Evolutionary conservation across 148 eudicot species (phyloP), one percentile per base, ranked within the genome.

Genomic region (Vaccinium vitisidaea): DNA sequence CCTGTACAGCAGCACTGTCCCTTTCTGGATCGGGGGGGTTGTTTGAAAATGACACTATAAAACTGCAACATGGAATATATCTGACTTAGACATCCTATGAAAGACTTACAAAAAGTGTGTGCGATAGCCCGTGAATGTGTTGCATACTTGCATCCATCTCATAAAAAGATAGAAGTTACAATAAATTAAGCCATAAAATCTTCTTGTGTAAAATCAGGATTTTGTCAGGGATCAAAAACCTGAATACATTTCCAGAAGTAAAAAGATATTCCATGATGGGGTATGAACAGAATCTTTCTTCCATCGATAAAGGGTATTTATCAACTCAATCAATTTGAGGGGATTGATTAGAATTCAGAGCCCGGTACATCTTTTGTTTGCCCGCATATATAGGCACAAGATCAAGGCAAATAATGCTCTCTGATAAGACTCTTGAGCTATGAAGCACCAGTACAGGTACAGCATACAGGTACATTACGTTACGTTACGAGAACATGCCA

Each of bases 1-100:
- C 91, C 88, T 97, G 99, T 83, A 97, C 98, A 9, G 99, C 92
- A 80, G 95, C 93, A 84, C 98, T 93, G 85, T 97, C 99, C 88
- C 87, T 92, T 85, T 97, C 98, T 59, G 96, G 90, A 90, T 95
- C 96, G 79, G 98, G 98, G 73, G 95, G 79, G 90, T 91, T 90
- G 87, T 93, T 97, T 82, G 89, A 86, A 82, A 94, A 93, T 77
- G 99, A 94, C 79, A 97, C 99, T 69, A 97, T 95, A 86, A 97
- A 97, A 88, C 98, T 96, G 98, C 88, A 86, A 89, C 32, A 85
- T 4, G 80, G 18, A 80, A 85, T 39, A 79, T 21, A 39, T 39
- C 53, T 69, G 53, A 36, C 52, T 80, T 18, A 80, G 53, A 36
- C 46, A 5, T 16, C 19, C 12, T 59, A 27, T 59, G 50, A 39